These are phyloP conservation scores for Didymella lethalis DNA, from an alignment of 2,329 filamentous ascomycete genomes.

Conservation along the genomic window DNA sequence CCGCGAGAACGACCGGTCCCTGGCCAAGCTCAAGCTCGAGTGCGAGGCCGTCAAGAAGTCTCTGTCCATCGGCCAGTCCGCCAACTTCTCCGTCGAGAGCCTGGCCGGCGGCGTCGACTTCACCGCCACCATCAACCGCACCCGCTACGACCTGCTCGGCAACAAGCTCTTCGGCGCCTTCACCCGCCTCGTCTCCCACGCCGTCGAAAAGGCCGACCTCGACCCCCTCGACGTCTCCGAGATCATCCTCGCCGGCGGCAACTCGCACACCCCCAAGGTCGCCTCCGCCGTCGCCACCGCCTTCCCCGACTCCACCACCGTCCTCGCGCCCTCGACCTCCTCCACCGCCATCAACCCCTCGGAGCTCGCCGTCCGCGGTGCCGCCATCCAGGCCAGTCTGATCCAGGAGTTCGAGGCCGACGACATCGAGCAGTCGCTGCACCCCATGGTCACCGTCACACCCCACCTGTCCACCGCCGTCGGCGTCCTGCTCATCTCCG, in stretches of 20 bases:
- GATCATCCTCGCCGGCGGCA: slow-evolving; percentile 91
- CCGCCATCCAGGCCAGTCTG: slow-evolving; percentile 92
- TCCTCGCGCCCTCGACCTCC: slow-evolving; percentile 84
- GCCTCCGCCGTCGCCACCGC: slow-evolving; percentile 78
- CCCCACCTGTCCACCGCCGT: slow-evolving; percentile 89
- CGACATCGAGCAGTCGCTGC: slow-evolving; percentile 94
- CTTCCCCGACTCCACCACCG: slow-evolving; percentile 80
- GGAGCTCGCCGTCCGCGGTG: slow-evolving; percentile 86
- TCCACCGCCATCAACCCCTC: slow-evolving; percentile 87
- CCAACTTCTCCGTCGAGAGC: slow-evolving; percentile 91
- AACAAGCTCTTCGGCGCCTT: slow-evolving; percentile 89
- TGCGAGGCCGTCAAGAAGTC: slow-evolving; percentile 91
- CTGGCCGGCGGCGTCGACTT: slow-evolving; percentile 91
- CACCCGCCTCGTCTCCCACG: slow-evolving; percentile 82
- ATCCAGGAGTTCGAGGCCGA: slow-evolving; percentile 93
- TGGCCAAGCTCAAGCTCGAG: slow-evolving; percentile 93
- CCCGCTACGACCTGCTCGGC: slow-evolving; percentile 88
- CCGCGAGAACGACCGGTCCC: slow-evolving; percentile 76
- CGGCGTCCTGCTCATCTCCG: slow-evolving; percentile 76
- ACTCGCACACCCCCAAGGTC: slow-evolving; percentile 92
- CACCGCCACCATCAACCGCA: slow-evolving; percentile 87
- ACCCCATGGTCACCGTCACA: slow-evolving; percentile 92
- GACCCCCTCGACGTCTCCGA: slow-evolving; percentile 94
- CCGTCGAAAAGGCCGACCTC: slow-evolving; percentile 88
- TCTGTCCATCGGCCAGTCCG: slow-evolving; percentile 85